Evolutionary conservation across 495 filamentous ascomycete species (phyloP).

Genomic region (Rhypophila decipiens): DNA sequence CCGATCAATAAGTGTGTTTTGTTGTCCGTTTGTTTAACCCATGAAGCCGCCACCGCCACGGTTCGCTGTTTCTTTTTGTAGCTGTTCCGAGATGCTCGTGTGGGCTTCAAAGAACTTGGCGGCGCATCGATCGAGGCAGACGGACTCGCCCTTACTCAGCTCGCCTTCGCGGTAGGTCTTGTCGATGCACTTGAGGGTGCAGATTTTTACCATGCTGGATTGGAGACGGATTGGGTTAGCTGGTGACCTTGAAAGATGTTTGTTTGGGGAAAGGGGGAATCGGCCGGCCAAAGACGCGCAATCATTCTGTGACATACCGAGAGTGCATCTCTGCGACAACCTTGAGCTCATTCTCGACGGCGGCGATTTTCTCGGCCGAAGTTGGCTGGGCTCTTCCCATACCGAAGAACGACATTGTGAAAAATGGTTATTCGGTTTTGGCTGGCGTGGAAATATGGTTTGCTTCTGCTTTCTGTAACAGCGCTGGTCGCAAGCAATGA

Average conservation of each 20-base stretch:
- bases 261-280: background rate
- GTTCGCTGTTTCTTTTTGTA: slow-evolving; percentile 43
- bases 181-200: slow-evolving; percentile 87
- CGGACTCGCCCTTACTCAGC: slow-evolving; percentile 95
- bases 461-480: too few relatives aligned
- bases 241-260: background rate
- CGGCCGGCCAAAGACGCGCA: background rate
- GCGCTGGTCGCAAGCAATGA: too few relatives aligned
- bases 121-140: slow-evolving; percentile 94
- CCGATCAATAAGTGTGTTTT: background rate
- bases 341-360: slow-evolving; percentile 89
- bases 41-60: slow-evolving; percentile 27
- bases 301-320: slow-evolving; percentile 62
- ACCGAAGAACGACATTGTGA: slow-evolving; percentile 87
- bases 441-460: background rate
- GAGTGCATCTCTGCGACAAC: slow-evolving; percentile 96
- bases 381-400: slow-evolving; percentile 85
- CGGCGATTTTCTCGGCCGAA: slow-evolving; percentile 91
- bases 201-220: slow-evolving; percentile 75
- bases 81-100: slow-evolving; percentile 69
- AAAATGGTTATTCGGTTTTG: slow-evolving; percentile 5
- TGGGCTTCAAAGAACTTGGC: slow-evolving; percentile 98
- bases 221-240: background rate
- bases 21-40: background rate
- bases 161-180: slow-evolving; percentile 87